Conservation (phyloP, 306 rosid genomes). For the Trifolium dubium region DNA sequence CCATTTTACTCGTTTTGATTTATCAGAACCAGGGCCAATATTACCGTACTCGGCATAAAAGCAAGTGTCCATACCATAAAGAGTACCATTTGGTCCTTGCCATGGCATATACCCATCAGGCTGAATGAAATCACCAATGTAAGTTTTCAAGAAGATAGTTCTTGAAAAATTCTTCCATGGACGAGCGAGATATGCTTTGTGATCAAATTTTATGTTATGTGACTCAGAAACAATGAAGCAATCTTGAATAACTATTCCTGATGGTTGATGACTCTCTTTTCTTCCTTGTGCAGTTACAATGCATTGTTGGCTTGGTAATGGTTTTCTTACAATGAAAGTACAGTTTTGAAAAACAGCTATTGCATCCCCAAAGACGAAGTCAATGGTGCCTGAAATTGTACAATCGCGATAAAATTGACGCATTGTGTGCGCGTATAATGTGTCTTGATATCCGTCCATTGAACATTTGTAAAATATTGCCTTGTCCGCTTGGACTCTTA, state of each 20-base stretch:
- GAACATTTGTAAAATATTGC: slow-evolving; percentile 62
- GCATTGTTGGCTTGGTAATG: slow-evolving; percentile 57
- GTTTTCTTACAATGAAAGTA: slow-evolving; percentile 62
- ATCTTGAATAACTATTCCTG: slow-evolving; percentile 60
- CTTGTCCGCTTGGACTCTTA: slow-evolving; percentile 69
- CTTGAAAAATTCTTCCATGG: slow-evolving; percentile 83
- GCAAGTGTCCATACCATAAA: slow-evolving; percentile 42
- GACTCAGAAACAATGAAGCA: slow-evolving; percentile 42
- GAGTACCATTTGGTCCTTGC: slow-evolving; percentile 40
- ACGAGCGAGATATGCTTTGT: slow-evolving; percentile 55
- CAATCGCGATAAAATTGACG: slow-evolving; percentile 83
- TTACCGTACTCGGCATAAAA: slow-evolving; percentile 61
- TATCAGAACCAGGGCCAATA: slow-evolving; percentile 63
- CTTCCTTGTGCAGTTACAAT: slow-evolving; percentile 82
- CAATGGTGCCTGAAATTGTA: slow-evolving; percentile 72
- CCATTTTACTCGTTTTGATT: slow-evolving; percentile 63
- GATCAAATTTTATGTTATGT: neutral
- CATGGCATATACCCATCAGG: slow-evolving; percentile 74
- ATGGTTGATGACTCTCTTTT: slow-evolving; percentile 57
- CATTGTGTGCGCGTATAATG: slow-evolving; percentile 63
- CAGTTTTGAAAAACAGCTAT: slow-evolving; percentile 68
- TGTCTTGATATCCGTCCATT: slow-evolving; percentile 75
- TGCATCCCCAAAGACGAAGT: slow-evolving; percentile 74
- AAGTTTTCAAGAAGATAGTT: slow-evolving; percentile 60
- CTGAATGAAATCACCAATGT: slow-evolving; percentile 56